A percentile compares a stretch with the other conserved stretches of the same genome.
Conservation (phyloP, 2,329 filamentous ascomycete species). For the Ilyonectria robusta region DNA sequence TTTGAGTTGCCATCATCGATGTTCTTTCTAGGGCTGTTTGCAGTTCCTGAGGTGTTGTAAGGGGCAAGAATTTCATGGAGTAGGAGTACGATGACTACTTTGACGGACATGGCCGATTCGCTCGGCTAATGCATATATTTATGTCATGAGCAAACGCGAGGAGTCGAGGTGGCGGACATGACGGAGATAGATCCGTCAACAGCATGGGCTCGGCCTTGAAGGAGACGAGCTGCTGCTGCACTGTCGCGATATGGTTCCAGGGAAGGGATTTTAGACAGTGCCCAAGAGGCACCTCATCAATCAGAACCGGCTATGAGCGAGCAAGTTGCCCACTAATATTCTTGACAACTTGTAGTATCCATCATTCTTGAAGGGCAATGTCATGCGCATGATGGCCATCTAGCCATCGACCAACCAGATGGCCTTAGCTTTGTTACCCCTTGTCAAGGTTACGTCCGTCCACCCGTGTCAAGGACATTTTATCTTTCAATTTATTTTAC, state of each 20-base stretch:
- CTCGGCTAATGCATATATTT: constrained; percentile 15
- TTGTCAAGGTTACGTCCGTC: background rate
- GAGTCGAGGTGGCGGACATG: background rate
- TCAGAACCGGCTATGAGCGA: constrained; percentile 21
- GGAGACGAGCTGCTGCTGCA: background rate
- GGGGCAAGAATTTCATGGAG: constrained; percentile 22
- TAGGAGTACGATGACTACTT: constrained; percentile 24
- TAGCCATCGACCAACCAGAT: constrained; percentile 6
- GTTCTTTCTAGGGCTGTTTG: constrained; percentile 1
- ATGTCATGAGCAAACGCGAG: constrained; percentile 9
- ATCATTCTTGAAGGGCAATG: background rate
- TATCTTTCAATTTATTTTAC: too few species aligned
- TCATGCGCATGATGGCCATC: background rate
- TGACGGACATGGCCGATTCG: constrained; percentile 14
- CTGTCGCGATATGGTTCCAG: background rate
- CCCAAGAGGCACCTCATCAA: constrained; percentile 28
- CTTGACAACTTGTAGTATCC: background rate
- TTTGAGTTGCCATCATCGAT: constrained; percentile 16
- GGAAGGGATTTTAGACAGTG: constrained; percentile 21
- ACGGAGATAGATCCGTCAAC: constrained; percentile 5
- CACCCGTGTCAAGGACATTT: background rate
- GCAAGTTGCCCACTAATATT: constrained; percentile 6
- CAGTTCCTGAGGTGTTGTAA: constrained; percentile 8
- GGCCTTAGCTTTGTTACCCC: background rate
- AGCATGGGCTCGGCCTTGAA: background rate